phyloP scores from a whole-genome alignment of 2,329 filamentous ascomycete genomes.

The Microdochium trichocladiopsis region DNA sequence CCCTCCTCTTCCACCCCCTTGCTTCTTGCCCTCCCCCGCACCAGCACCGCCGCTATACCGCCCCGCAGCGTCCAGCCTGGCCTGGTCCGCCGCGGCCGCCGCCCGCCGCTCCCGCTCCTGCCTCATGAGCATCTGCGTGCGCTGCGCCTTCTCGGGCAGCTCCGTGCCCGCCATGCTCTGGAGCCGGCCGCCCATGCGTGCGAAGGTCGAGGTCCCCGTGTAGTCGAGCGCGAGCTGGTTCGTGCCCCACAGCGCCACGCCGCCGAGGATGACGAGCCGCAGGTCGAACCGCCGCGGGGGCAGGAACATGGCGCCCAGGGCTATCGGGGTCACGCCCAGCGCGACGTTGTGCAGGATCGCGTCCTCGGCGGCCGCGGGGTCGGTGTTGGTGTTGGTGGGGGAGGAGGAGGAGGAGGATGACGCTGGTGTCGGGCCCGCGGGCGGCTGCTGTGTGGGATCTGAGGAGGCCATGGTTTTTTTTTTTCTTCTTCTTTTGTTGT shows the following conservation, averaged over 20 bases:
- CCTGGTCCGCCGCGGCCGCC: constrained; percentile 20
- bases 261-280: constrained; percentile 41
- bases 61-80: constrained; percentile 5
- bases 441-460: background rate
- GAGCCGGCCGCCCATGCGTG: constrained; percentile 36
- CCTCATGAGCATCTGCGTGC: constrained; percentile 37
- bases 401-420: background rate
- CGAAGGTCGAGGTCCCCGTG: constrained; percentile 44
- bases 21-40: constrained; percentile 13
- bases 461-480: background rate
- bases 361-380: constrained; percentile 10
- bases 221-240: constrained; percentile 51
- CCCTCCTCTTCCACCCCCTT: constrained; percentile 6
- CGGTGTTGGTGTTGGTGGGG: background rate
- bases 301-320: constrained; percentile 39
- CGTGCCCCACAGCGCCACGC: constrained; percentile 42
- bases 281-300: constrained; percentile 45
- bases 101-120: constrained; percentile 29
- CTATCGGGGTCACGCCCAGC: constrained; percentile 37
- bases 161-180: constrained; percentile 35
- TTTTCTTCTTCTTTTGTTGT: background rate
- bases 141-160: constrained; percentile 48
- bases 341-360: constrained; percentile 37
- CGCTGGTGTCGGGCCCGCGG: background rate
- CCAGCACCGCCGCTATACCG: background rate